Base-by-base conservation (phyloP, 768 basidiomycete species). In the Boletus rufocinnamomeus region DNA sequence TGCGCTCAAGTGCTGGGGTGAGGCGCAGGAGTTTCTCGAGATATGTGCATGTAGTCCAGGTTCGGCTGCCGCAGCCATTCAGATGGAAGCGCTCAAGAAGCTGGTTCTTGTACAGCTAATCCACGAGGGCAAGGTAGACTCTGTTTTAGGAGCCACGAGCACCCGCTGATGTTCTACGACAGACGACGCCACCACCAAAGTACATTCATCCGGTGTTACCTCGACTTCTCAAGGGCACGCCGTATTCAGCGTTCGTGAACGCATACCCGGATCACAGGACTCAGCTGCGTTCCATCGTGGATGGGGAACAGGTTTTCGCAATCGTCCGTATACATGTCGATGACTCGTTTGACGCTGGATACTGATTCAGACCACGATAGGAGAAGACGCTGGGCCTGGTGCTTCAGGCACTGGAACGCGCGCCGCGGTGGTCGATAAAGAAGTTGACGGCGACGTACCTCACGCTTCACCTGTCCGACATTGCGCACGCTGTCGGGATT, bases 31-130 rank as follows among this genome's bases (percentile, higher is more conserved):
- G 55, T 86, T 82, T 61, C 87, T 95, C 50, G 93, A 96, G 73
- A 88, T 89, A 28, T 88, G 87, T 58, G 85, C 86, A 25, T 83
- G 82, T 35, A 80, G 82, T 23, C 88, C 84, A 6, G 87, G 81
- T 27, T 75, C 69, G 11, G 79, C 73, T 41, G 83, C 85, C 0
- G 80, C 84, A 4, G 84, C 88, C 9, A 76, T 95, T 4, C 93
- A 96, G 70, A 72, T 94, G 65, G 93, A 95, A 67, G 93, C 93
- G 0, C 75, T 88, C 65, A 95, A 95, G 80, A 94, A 95, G 73
- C 75, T 93, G 48, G 74, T 82, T 23, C 77, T 95, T 6, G 83
- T 93, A 6, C 92, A 94, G 69, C 73, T 95, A 47, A 90, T 95
- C 56, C 77, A 82, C 23, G 80, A 84, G 52, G 94, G 94, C 19